Percentiles rank a stretch among this genome's conserved stretches.
phyloP scores from a whole-genome alignment of 2,329 filamentous ascomycete genomes.

The Alternaria infectoria region DNA sequence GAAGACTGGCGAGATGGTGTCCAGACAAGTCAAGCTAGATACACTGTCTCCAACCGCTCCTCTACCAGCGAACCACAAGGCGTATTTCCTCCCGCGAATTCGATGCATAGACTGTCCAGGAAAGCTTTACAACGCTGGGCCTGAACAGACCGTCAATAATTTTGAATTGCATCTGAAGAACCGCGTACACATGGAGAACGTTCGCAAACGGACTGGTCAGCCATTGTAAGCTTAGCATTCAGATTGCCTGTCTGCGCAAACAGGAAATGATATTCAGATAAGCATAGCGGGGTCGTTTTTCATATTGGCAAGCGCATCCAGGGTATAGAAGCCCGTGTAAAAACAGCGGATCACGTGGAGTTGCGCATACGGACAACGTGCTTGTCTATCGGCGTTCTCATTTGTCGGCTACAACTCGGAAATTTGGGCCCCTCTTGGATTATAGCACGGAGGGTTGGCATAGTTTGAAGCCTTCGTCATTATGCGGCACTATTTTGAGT shows the following conservation, averaged over 20 bases:
- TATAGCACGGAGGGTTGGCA: neutral
- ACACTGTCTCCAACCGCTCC: slow-evolving; percentile 55
- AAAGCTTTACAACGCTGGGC: slow-evolving; percentile 91
- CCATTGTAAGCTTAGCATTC: slow-evolving; percentile 3
- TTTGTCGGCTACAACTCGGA: slow-evolving; percentile 29
- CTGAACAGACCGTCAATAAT: slow-evolving; percentile 82
- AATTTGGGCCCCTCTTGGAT: slow-evolving; percentile 17
- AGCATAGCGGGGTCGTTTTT: slow-evolving; percentile 12
- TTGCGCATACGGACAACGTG: slow-evolving; percentile 25
- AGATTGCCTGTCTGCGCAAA: neutral
- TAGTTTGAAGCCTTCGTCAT: slow-evolving; percentile 6
- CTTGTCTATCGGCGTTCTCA: slow-evolving; percentile 34
- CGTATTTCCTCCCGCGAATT: slow-evolving; percentile 87
- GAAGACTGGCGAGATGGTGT: slow-evolving; percentile 62
- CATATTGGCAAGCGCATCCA: slow-evolving; percentile 18
- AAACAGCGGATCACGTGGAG: slow-evolving; percentile 24
- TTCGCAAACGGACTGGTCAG: slow-evolving; percentile 41
- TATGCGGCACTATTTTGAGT: slow-evolving; percentile 4
- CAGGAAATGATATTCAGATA: slow-evolving; percentile 5
- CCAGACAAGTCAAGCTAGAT: slow-evolving; percentile 61
- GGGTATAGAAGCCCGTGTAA: slow-evolving; percentile 23
- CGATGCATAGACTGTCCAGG: slow-evolving; percentile 90
- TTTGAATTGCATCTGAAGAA: slow-evolving; percentile 95
- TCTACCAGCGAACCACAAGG: slow-evolving; percentile 70
- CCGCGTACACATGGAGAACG: slow-evolving; percentile 64